Base-by-base conservation (phyloP, 331 rosid genomes). In the Cydonia oblonga region DNA sequence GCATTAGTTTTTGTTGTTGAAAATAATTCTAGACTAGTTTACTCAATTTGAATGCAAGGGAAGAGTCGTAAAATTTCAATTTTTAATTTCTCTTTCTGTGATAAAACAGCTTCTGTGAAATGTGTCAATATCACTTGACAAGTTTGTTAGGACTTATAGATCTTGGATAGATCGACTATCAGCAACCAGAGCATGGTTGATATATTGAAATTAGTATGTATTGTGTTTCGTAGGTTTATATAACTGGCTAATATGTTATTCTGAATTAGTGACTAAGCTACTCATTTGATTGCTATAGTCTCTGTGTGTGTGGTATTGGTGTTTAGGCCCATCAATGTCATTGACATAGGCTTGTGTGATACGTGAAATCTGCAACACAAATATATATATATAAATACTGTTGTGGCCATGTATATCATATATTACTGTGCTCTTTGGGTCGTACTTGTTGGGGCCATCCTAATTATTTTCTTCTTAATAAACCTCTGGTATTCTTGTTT, bases 1-100 rank as follows among this genome's bases (percentile, higher is more conserved):
- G 96, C 82, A 79, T 68, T 65, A 15, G 29, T 80, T 80, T 74
- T 54, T 38, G 32, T 81, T 54, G 57, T 67, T 70, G 35, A 29
- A 28, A 75, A 24, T 25, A 46, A 38, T 20, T 66, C 29, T 38
- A 26, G 68, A 65, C 35, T 49, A 16, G 65, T 10, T 46, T 46
- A 15, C 53, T 46, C n/a, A 46, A 66, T 70, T 73, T 72, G 63
- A 40, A 35, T 72, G 66, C 67, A 63, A 63, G 16, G 51, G 40
- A 63, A 56, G 40, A 20, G n/a, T 14, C 70, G 23, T 40, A 38
- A 42, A 24, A 18, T 71, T 25, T 54, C 35, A 33, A 26, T 7
- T 18, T 9, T 71, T 8, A 4, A 28, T 64, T 64, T 69, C 40
- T 5, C 72, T 30, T 25, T 35, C 28, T 23, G n/a, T 46, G 20